Base-by-base conservation (phyloP, 495 filamentous ascomycete species). In the Annulohypoxylon stygium region DNA sequence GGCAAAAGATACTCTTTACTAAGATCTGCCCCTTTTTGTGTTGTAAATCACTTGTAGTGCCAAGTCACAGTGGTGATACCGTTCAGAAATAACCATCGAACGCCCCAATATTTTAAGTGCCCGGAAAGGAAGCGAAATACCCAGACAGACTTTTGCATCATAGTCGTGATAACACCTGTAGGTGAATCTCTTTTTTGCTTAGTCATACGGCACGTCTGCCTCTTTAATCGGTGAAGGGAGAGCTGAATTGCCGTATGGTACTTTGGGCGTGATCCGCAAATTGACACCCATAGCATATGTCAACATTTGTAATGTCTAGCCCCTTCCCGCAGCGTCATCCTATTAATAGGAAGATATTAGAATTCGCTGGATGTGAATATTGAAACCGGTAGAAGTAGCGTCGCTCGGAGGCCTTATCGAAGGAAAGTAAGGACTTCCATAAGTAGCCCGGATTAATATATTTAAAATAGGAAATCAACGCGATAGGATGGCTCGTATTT, bases 401-500 rank as follows among this genome's bases (percentile, higher is more conserved):
- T 23, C 16, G 33, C 33, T n/a, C 33, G 26, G 14, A 39, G 18
- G 36, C 11, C 37, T 36, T 53, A 7, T 23, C 9, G 16, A 59
- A 45, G 10, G 50, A 14, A 9, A 41, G 33, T 48, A 58, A 48
- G 54, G 47, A 18, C 25, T 25, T 47, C 11, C 18, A 20, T 37
- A 67, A n/a, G 18, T 9, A 41, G 30, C 16, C 53, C 37, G 47
- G 25, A 30, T 37, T 50, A 25, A 25, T 55, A 39, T 0, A 26
- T n/a, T 64, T 57, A 36, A 65, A 61, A 65, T 7, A 43, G 53
- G 51, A 67, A 70, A 64, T 60, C 33, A 55, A 54, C 14, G 63
- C 45, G 53, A 67, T 63, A 67, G 48, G 67, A 50, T 47, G n/a
- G 25, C 12, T 61, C 34, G 18, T 6, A 4, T 5, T 48, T 61